phyloP scores from a whole-genome alignment of 176 grass and related monocot species.

The Avena atlantica region DNA sequence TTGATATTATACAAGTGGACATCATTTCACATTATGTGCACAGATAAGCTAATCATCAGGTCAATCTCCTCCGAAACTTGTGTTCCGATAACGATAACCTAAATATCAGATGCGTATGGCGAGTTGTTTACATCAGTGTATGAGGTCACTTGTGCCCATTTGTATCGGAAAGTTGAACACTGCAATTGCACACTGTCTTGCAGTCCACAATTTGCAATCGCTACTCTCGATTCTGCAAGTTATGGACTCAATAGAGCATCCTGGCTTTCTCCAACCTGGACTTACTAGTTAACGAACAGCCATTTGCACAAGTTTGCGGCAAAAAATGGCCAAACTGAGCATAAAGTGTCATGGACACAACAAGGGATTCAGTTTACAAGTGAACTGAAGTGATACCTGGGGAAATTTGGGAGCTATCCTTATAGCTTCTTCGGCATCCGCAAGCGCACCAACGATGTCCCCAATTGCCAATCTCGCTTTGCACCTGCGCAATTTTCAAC shows the following conservation, averaged over 20 bases:
- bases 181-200: background rate
- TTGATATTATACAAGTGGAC: background rate
- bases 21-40: background rate
- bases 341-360: background rate
- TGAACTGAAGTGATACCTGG: constrained; percentile 42
- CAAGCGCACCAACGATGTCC: constrained; percentile 54
- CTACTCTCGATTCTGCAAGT: background rate
- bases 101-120: background rate
- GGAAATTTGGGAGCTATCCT: constrained; percentile 62
- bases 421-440: constrained; percentile 68
- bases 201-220: background rate
- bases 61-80: background rate
- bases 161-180: constrained; percentile 2
- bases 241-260: background rate
- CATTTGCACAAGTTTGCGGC: background rate
- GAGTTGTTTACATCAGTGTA: background rate
- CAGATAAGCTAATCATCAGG: background rate
- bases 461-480: constrained; percentile 67
- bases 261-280: background rate
- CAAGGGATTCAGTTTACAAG: background rate
- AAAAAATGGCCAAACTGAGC: background rate
- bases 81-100: background rate
- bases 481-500: constrained; percentile 60
- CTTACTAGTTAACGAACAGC: background rate
- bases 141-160: background rate